Percentiles rank a stretch among this genome's conserved stretches.
Evolutionary conservation across 1,139 yeast species (phyloP).

Genomic region (Kluyveromyces marxianus): DNA sequence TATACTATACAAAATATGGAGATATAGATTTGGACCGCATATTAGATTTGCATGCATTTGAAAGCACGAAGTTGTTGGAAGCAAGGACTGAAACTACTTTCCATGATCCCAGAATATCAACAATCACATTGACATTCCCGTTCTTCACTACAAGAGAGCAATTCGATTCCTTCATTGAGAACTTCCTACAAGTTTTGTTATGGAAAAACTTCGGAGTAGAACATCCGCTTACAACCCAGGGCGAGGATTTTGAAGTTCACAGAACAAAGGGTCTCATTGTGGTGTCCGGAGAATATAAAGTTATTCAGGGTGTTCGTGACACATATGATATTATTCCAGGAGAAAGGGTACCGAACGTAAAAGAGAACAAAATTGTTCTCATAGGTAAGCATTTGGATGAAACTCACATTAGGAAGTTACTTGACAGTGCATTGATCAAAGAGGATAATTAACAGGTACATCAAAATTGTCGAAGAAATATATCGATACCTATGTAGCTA

Average conservation of each 20-base stretch:
- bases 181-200: slow-evolving; percentile 23
- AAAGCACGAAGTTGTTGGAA: slow-evolving; percentile 33
- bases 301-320: slow-evolving; percentile 90
- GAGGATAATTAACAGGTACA: background rate
- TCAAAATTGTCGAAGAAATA: background rate
- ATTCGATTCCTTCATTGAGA: slow-evolving; percentile 15
- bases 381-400: slow-evolving; percentile 63
- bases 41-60: slow-evolving; percentile 78
- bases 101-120: slow-evolving; percentile 49
- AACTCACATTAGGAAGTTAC: slow-evolving; percentile 23
- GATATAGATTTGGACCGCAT: slow-evolving; percentile 56
- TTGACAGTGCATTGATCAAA: slow-evolving; percentile 9
- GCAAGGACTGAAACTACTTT: slow-evolving; percentile 26
- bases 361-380: slow-evolving; percentile 55
- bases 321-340: slow-evolving; percentile 73
- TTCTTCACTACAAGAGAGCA: slow-evolving; percentile 17
- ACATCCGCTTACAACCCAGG: slow-evolving; percentile 1
- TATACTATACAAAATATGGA: slow-evolving; percentile 64
- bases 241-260: slow-evolving; percentile 51
- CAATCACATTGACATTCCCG: slow-evolving; percentile 24
- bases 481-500: background rate
- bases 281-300: slow-evolving; percentile 41
- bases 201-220: slow-evolving; percentile 30
- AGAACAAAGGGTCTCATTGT: slow-evolving; percentile 69
- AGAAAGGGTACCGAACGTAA: slow-evolving; percentile 34